Base-by-base conservation (phyloP, 1,284 basidiomycete species). In the Gymnopus androsaceus region DNA sequence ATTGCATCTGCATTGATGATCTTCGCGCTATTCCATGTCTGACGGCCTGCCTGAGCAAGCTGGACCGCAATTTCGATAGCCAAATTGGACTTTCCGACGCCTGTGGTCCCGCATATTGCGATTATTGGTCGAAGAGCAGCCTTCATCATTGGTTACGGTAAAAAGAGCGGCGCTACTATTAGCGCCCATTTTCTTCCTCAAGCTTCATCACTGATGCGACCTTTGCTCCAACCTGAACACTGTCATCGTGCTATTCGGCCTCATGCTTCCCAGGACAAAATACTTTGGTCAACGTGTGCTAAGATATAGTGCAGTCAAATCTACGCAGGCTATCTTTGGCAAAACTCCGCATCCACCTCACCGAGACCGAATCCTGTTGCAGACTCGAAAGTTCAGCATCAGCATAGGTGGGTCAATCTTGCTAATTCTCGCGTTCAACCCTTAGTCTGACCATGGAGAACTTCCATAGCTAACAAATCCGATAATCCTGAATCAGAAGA, bases 1-100 rank as follows among this genome's bases (percentile, higher is more conserved):
- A 99, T 99, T 9, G 96, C 88, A 73, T 99, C 97, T 8, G 95
- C 92, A 64, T 97, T 98, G 67, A 99, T 89, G 62, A 98, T 81
- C 65, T 87, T 81, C 14, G 87, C 88, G 15, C 83, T 81, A 15
- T 69, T 71, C 79, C 85, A 88, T 37, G 69, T 50, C 30, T 46
- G 72, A 64, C 71, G 69, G 31, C 64, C 61, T 51, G 60, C 25
- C 41, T 72, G 67, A 14, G 75, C 64, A 27, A 88, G 67, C 56
- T 80, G 79, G 25, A 87, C 77, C 12, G 94, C 94, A 14, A 99
- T 79, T 56, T 98, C 87, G 19, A 99, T 86, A 0, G 92, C 93
- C 2, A 99, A 81, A 59, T 93, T 90, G 5, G 95, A 96, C 73
- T 99, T 99, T 53, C 97, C 97, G 14, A 96, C 95, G 9, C 96